Base-by-base conservation (phyloP, 345 rosid genomes). In the Ailanthus altissimus region DNA sequence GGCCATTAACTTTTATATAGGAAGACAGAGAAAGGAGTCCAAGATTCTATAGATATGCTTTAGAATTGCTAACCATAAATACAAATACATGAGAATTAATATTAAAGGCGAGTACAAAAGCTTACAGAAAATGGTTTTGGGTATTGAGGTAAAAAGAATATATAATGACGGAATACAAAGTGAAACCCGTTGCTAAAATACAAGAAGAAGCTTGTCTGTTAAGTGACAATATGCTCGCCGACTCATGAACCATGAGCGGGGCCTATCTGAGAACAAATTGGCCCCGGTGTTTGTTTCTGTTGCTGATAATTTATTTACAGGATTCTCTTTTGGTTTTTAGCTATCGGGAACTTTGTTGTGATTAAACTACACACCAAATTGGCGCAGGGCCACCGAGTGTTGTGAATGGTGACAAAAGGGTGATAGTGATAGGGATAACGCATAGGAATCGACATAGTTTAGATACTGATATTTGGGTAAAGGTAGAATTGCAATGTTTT, bases 1-100 rank as follows among this genome's bases (percentile, higher is more conserved):
- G 70, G 68, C 78, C 75, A 76, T 76, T 49, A 50, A 11, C n/a
- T 50, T 43, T 49, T 43, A 42, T 49, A 23, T 2, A 3, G 12
- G 7, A 70, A 38, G 63, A 7, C 3, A 74, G 69, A 18, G 46
- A 61, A 40, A 28, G 46, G 38, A 58, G 65, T 56, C n/a, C 65
- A 15, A 72, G 64, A 23, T 25, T 42, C 74, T 49, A 36, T 6
- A 2, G 47, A 21, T n/a, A 20, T 10, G 38, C 5, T 1, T 2
- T 0, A 16, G 26, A 5, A 32, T 25, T 42, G 23, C 9, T 14
- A 23, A 4, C 42, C 20, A 32, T n/a, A n/a, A n/a, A n/a, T 53
- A 26, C 15, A 26, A 8, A 7, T 8, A 25, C 67, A 49, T 16
- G 43, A 68, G 3, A 15, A 69, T 28, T 7, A 16, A 4, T 49